A percentile compares a stretch with the other conserved stretches of the same genome.
Evolutionary conservation across 768 basidiomycete species (phyloP).

Genomic region (Mycena vitilis): DNA sequence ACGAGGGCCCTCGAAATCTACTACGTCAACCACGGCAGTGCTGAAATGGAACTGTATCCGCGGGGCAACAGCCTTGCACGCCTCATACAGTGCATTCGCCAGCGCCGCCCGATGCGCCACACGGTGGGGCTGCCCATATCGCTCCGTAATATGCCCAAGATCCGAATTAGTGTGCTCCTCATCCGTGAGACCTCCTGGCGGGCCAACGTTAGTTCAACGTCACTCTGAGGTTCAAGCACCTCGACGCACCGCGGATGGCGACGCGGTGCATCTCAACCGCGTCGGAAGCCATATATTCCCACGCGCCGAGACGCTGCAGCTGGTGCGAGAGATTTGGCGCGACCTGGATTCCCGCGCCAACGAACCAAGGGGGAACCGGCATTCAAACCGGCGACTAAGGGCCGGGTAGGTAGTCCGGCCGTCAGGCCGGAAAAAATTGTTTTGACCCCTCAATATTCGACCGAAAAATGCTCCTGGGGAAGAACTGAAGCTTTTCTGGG

Average conservation of each 20-base stretch:
- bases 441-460: no score
- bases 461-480: no score
- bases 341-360: constrained; percentile 53
- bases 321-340: constrained; percentile 49
- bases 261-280: constrained; percentile 43
- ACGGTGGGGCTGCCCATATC: constrained; percentile 46
- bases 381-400: no score
- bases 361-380: no score
- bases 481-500: no score
- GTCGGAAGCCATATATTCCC: constrained; percentile 41
- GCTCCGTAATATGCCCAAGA: constrained; percentile 41
- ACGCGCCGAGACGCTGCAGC: constrained; percentile 42
- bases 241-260: constrained; percentile 40
- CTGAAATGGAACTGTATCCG: constrained; percentile 43
- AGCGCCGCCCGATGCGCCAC: constrained; percentile 50
- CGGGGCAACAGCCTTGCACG: constrained; percentile 39
- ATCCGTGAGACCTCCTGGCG: constrained; percentile 35
- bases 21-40: constrained; percentile 39
- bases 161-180: constrained; percentile 44
- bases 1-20: constrained; percentile 38
- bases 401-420: no score
- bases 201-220: background rate
- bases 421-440: no score
- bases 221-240: background rate
- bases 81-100: constrained; percentile 43